Evolutionary conservation across 805 yeast species (phyloP), one percentile per base, ranked within the genome.

Genomic region (Phaffomyces antillensis): DNA sequence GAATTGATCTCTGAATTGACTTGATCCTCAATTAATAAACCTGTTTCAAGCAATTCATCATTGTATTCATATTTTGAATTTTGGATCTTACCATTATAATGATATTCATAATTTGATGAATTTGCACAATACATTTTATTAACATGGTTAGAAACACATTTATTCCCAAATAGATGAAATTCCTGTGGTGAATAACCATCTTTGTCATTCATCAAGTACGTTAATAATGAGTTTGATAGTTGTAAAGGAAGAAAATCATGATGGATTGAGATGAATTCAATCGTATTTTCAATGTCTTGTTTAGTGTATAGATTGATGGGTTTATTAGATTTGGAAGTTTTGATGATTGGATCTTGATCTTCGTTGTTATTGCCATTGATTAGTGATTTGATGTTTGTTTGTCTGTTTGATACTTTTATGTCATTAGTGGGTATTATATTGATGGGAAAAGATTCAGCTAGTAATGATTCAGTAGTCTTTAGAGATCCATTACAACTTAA

Each of bases 141-240:
- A 7, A 64, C 58, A 56, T 81, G 88, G n/a, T 76, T 75, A 2
- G 90, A 77, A 7, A 55, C 57, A 41, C 86, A 83, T 41, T 68
- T 60, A 16, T 81, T 75, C 2, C 83, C 88, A 51, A 83, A 84
- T 10, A 86, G 64, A 46, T 75, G 71, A 56, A 86, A 86, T 50
- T 70, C 65, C 23, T 71, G 68, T 9, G 65, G 59, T 1, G 51
- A 53, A 64, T 79, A 77, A 0, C 51, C 44, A 1, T 64, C 52
- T 6, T 67, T 60, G 33, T 73, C 76, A 1, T 65, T 58, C 48
- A 75, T 45, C 13, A 82, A 62, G 17, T 67, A 64, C 12, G 54
- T 43, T 2, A 81, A 60, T 3, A 83, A 54, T 0, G 52, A 52
- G 28, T 75, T 68, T 0, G 87, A 77, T 9, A 76, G 46, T 0